phyloP scores from a whole-genome alignment of 139 green algal genomes.

The Eudorina sp. region DNA sequence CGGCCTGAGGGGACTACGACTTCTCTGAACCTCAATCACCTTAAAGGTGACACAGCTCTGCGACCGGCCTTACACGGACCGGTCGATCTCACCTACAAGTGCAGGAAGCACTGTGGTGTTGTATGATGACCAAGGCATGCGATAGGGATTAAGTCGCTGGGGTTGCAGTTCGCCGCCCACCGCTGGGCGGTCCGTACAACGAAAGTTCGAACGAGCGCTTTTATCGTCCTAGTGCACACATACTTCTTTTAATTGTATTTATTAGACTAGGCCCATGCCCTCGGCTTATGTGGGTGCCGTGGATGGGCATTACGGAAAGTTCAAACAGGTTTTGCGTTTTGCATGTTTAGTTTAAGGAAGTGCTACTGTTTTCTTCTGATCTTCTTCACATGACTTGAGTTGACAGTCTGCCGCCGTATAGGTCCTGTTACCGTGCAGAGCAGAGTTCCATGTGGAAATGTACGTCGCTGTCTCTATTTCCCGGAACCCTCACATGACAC shows the following conservation, averaged over 20 bases:
- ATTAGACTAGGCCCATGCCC: neutral
- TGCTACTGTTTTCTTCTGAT: too few relatives aligned
- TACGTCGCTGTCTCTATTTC: too few relatives aligned
- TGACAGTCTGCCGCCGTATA: too few relatives aligned
- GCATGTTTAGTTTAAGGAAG: too few relatives aligned
- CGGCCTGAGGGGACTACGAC: too few relatives aligned
- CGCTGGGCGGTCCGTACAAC: neutral
- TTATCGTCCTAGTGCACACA: neutral
- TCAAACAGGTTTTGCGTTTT: too few relatives aligned
- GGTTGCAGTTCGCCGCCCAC: slow-evolving; percentile 23
- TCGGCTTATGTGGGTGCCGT: neutral
- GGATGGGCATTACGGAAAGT: neutral
- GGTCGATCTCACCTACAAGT: slow-evolving; percentile 26
- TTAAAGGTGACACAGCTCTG: neutral
- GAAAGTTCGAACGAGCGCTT: slow-evolving; percentile 20
- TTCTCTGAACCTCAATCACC: slow-evolving; percentile 21
- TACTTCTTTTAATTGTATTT: neutral
- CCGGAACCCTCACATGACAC: too few relatives aligned
- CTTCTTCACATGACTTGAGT: too few relatives aligned
- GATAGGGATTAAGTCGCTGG: slow-evolving; percentile 19
- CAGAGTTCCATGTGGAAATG: too few relatives aligned
- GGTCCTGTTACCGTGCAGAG: too few relatives aligned
- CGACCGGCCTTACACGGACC: neutral
- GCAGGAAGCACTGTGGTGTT: slow-evolving; percentile 16
- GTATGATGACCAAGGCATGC: neutral